Evolutionary conservation across 805 yeast genomes (phyloP).

Genomic region (Schizosaccharomyces osmophilus): DNA sequence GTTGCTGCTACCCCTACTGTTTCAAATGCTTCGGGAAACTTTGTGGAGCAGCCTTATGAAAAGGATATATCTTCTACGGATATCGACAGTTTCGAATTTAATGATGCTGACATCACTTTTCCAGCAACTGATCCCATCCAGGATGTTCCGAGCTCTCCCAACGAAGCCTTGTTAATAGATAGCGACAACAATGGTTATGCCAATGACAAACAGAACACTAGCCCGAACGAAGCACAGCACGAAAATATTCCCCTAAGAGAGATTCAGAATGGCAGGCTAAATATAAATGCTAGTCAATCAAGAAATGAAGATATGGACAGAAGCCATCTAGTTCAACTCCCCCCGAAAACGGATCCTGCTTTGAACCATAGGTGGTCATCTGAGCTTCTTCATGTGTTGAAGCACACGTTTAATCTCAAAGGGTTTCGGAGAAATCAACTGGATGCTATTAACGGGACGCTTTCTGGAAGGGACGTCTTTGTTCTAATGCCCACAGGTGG

Average conservation of each 20-base stretch:
- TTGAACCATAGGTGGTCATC: slow-evolving; percentile 30
- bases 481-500: slow-evolving; percentile 98
- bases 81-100: background rate
- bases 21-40: background rate
- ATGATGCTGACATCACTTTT: background rate
- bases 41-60: no score
- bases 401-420: slow-evolving; percentile 33
- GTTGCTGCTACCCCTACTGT: background rate
- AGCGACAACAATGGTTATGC: background rate
- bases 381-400: slow-evolving; percentile 38
- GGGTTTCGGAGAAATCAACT: slow-evolving; percentile 62
- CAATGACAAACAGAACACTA: background rate
- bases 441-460: slow-evolving; percentile 62
- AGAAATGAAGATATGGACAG: background rate
- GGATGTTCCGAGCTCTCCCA: background rate
- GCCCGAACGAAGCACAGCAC: no score
- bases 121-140: background rate
- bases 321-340: background rate
- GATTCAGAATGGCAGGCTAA: no score
- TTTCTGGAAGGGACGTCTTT: slow-evolving; percentile 63
- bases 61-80: background rate
- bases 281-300: background rate
- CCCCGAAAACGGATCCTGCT: background rate
- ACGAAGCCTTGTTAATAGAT: background rate
- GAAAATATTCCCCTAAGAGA: no score